phyloP scores from a whole-genome alignment of 208 protist genomes.

The Acanthamoeba triangularis region DNA sequence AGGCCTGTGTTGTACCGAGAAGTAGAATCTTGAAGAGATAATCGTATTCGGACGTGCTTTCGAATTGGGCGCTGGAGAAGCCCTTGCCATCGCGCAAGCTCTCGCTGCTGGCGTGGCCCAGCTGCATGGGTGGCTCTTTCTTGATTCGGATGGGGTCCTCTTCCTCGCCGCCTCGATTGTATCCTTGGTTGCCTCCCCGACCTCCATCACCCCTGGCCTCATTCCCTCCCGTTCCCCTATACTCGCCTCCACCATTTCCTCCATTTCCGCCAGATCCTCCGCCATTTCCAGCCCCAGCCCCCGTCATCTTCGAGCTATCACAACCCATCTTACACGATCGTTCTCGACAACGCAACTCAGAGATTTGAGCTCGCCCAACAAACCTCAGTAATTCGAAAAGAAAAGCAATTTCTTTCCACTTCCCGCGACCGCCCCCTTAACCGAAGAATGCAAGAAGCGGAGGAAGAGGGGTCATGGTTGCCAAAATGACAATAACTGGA shows the following conservation, averaged over 20 bases:
- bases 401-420: no score
- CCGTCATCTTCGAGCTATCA: neutral
- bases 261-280: neutral
- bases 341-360: neutral
- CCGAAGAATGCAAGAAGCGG: no score
- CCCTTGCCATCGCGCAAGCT: neutral
- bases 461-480: no score
- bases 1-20: neutral
- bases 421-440: no score
- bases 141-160: constrained; percentile 19
- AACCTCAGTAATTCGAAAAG: no score
- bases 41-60: constrained; percentile 56
- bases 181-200: neutral
- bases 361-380: neutral
- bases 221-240: neutral
- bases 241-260: constrained; percentile 8
- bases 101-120: constrained; percentile 2
- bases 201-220: neutral
- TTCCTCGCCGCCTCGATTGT: neutral
- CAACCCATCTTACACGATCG: neutral
- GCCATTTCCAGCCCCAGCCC: neutral
- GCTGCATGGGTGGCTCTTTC: neutral
- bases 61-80: constrained; percentile 55
- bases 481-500: no score
- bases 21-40: constrained; percentile 67